Evolutionary conservation across 768 basidiomycete species (phyloP).

Genomic region (Hortiboletus flavorubellus): DNA sequence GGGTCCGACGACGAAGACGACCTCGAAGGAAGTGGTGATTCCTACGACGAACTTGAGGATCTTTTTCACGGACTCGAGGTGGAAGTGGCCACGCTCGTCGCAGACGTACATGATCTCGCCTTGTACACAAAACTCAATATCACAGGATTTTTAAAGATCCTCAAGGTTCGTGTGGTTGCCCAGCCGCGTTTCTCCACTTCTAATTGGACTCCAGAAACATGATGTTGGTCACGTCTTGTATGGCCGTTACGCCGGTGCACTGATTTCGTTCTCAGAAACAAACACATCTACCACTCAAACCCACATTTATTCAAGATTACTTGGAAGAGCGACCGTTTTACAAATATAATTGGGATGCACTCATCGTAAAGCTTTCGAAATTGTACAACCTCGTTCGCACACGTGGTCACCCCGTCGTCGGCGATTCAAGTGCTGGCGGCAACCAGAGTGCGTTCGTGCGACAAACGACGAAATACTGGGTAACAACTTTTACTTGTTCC

Average conservation of each 20-base stretch:
- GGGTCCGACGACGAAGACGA: slow-evolving; percentile 63
- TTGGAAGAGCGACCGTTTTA: slow-evolving; percentile 95
- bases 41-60: slow-evolving; percentile 77
- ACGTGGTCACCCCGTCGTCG: slow-evolving; percentile 89
- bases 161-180: slow-evolving; percentile 58
- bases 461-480: slow-evolving; percentile 99
- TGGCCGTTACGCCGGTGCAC: slow-evolving; percentile 1
- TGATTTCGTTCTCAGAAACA: slow-evolving; percentile 66
- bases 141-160: slow-evolving; percentile 97
- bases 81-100: slow-evolving; percentile 91
- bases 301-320: slow-evolving; percentile 86
- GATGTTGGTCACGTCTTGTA: slow-evolving; percentile 52
- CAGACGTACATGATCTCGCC: slow-evolving; percentile 87
- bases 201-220: slow-evolving; percentile 66
- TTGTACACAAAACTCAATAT: slow-evolving; percentile 96
- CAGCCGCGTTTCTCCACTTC: background rate
- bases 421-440: slow-evolving; percentile 92
- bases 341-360: slow-evolving; percentile 92
- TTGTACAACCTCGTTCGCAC: slow-evolving; percentile 95
- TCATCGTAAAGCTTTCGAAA: slow-evolving; percentile 94
- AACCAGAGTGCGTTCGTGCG: slow-evolving; percentile 97
- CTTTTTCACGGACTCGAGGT: slow-evolving; percentile 87
- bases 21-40: slow-evolving; percentile 46
- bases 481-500: slow-evolving; percentile 29
- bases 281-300: slow-evolving; percentile 78